Evolutionary conservation across 768 basidiomycete species (phyloP), one percentile per base, ranked within the genome.

Genomic region (Leucosporidium scottii): DNA sequence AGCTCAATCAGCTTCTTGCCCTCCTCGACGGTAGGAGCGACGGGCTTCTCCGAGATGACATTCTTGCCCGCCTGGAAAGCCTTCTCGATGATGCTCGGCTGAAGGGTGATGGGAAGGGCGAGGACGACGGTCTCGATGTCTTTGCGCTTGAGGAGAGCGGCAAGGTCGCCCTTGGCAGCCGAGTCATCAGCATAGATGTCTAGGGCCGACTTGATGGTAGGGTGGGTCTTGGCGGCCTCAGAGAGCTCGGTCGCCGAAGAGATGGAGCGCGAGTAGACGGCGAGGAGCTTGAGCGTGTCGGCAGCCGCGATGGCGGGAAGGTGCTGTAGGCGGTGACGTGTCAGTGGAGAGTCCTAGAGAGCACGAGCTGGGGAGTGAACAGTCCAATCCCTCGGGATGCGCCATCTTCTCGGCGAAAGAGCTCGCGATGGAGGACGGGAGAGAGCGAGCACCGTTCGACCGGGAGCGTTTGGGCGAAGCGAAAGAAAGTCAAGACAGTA

Each of bases 41-140:
- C 82, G 9, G 92, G 92, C 75, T 93, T 93, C 81, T 94, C 91
- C 77, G 87, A 87, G 67, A 93, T 76, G 59, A 93, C 90, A 75
- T 93, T 89, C 79, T 93, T 94, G 31, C 91, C 89, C 4, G 89
- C 87, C 56, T 75, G 64, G 55, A 74, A 66, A 0, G 75, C 74
- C 74, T 83, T 84, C 65, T 84, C 78, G 63, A 93, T 80, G 66
- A 92, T 80, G 23, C 79, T 77, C 3, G 91, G 89, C 77, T 91
- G 90, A 6, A 82, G 73, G 0, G 85, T 83, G 75, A 93, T 92
- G 0, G 91, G 91, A 17, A 93, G 81, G 8, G 84, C 85, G 61
- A 93, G 80, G 75, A 90, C 83, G 39, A 93, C 88, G 27, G 86
- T 85, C 23, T 81, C 76, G 74, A 94, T 84, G 70, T 92, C 90